Evolutionary conservation across 2,329 filamentous ascomycete genomes (phyloP).

Genomic region (Paradendryphiella salina): DNA sequence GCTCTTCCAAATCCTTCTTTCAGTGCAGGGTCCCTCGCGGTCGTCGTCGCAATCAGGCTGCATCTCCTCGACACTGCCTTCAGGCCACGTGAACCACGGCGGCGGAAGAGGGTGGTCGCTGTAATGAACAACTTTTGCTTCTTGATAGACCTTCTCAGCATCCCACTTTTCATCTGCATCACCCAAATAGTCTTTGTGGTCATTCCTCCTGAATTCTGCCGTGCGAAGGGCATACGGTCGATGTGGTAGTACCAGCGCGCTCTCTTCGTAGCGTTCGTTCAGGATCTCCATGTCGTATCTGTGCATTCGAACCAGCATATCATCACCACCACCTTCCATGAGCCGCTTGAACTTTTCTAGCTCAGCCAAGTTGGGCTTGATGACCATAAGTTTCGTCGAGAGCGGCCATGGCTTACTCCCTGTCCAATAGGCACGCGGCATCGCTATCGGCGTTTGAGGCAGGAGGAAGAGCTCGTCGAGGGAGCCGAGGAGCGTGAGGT

Average conservation of each 20-base stretch:
- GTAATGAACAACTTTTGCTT: constrained; percentile 71
- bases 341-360: constrained; percentile 47
- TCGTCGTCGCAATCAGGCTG: constrained; percentile 51
- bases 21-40: constrained; percentile 39
- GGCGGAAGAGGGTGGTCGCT: constrained; percentile 73
- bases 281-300: constrained; percentile 70
- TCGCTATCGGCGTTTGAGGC: constrained; percentile 63
- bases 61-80: constrained; percentile 48
- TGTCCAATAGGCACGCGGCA: constrained; percentile 74
- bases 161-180: constrained; percentile 62
- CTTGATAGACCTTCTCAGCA: constrained; percentile 57
- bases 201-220: constrained; percentile 62
- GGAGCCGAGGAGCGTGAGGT: constrained; percentile 62
- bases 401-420: constrained; percentile 58
- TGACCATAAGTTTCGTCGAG: constrained; percentile 64
- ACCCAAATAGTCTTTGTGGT: constrained; percentile 59
- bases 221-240: constrained; percentile 64
- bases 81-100: constrained; percentile 59
- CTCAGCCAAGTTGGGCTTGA: constrained; percentile 61
- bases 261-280: constrained; percentile 63
- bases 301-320: constrained; percentile 36
- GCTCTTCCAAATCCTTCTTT: constrained; percentile 51
- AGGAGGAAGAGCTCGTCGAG: constrained; percentile 74
- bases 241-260: constrained; percentile 65
- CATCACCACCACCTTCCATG: constrained; percentile 35